These are phyloP conservation scores for Colletotrichum coccodes DNA, from an alignment of 2,329 filamentous ascomycete species.

Conservation along the genomic window DNA sequence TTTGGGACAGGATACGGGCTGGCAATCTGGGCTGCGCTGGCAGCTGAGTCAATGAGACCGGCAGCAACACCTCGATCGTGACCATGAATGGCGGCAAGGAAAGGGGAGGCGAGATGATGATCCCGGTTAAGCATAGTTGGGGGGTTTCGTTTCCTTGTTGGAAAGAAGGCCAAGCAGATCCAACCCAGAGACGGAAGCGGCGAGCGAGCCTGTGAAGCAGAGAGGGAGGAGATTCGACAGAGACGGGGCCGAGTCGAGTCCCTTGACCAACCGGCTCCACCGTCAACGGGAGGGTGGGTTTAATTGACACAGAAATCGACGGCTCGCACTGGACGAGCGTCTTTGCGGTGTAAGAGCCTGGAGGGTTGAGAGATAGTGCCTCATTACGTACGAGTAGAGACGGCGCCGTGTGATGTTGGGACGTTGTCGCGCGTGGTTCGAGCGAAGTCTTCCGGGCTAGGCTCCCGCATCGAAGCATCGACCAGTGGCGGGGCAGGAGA, in stretches of 20 bases:
- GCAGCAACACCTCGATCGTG: neutral
- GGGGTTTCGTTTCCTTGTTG: neutral
- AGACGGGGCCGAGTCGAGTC: constrained; percentile 3
- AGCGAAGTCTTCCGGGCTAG: neutral
- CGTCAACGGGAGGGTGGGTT: constrained; percentile 5
- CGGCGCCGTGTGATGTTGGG: neutral
- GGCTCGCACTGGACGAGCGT: neutral
- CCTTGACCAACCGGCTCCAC: constrained; percentile 29
- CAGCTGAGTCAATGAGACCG: constrained; percentile 12
- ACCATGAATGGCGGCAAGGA: constrained; percentile 4
- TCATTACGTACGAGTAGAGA: neutral
- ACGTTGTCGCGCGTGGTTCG: neutral
- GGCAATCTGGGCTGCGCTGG: constrained; percentile 6
- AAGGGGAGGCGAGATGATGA: constrained; percentile 30
- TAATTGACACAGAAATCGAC: constrained; percentile 12
- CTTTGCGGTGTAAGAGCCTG: neutral
- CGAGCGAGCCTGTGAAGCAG: neutral
- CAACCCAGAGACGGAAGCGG: neutral
- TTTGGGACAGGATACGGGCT: neutral
- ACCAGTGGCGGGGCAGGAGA: constrained; percentile 11
- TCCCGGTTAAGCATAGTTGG: constrained; percentile 23
- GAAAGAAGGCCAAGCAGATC: constrained; percentile 21
- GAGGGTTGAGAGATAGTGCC: neutral
- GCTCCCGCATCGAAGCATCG: neutral
- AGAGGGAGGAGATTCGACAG: neutral